Evolutionary conservation across 345 rosid species (phyloP), one percentile per base, ranked within the genome.

Genomic region (Salix koriyanagi): DNA sequence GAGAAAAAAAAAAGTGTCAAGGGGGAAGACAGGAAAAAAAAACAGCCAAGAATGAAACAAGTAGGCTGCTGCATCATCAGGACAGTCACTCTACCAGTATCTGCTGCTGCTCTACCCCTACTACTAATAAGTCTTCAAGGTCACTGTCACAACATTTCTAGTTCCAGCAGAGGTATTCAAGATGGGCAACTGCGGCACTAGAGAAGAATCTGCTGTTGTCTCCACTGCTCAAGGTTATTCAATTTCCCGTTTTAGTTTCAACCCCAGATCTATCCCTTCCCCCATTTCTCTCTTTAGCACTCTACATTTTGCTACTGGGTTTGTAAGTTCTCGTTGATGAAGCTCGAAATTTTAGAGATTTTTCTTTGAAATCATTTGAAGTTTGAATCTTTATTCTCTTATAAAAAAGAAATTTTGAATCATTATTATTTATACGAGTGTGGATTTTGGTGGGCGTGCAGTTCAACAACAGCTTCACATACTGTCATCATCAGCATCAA

Each of bases 101-200:
- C 52, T n/a, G 26, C 67, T 72, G 5, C 66, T 48, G 21, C 56
- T 41, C n/a, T 36, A 44, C 48, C 16, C 5, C 28, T 32, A 1
- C 67, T 46, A 2, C 69, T 61, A 36, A 23, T 41, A 36, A 36
- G 44, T 62, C 69, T 42, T 39, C 41, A 61, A 30, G 50, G 70
- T 74, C 74, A 61, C 64, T 48, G 12, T 65, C 69, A 32, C 9
- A 71, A 21, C 79, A 48, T 21, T 23, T 44, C 6, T 44, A 62
- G 2, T 69, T 8, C 34, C 25, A 48, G 2, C 52, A 32, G 56
- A 3, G 25, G 28, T 58, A 23, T n/a, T 58, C 76, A 66, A 46
- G 37, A 95, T 95, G 99, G 99, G 98, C 75, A 93, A 93, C 88
- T 96, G 99, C 72, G 97, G 97, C 71, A 96, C 98, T 74, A 86